Base-by-base conservation (phyloP, 202 grass and related monocot genomes). In the Hordeum pubiflorum region DNA sequence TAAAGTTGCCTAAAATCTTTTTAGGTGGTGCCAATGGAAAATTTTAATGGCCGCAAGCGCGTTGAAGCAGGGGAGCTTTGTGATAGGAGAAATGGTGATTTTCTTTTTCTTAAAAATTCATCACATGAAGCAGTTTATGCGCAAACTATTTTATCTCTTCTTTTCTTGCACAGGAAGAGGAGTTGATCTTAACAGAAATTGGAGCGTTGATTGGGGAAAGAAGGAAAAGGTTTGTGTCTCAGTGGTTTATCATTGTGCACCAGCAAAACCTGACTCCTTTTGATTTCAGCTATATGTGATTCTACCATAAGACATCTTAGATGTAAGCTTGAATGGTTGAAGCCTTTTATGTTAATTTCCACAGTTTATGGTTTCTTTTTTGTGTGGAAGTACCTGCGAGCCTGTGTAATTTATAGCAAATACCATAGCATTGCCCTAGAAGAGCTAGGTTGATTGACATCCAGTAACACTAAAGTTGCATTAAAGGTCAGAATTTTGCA, bases 111-210 rank as follows among this genome's bases (percentile, higher is more conserved):
- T 57, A 44, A 15, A 37, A 79, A 72, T 82, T 10, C 37, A 73
- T 70, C 63, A 18, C 31, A 43, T 77, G 13, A 72, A 69, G n/a
- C 52, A 66, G 3, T 29, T 81, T 63, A 62, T 69, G 13, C 59
- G 76, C 38, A 54, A 58, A 38, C 7, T 80, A 7, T 76, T 69
- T 67, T 15, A 62, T 58, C 63, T 64, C 27, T 81, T 61, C 52
- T 43, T 61, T 29, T 74, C 10, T 88, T 69, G 67, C 79, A n/a
- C 81, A 98, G 95, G 95, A 86, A 98, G 95, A 85, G 95, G 92
- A 81, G 95, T 98, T 59, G 95, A 98, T 84, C 92, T 98, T 55
- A 98, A 95, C 60, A 94, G 95, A 78, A 98, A 98, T 89, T 98
- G 95, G 95, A 94, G 92, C 26, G 95, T 98, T 32, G 94, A 97